Percentiles rank a stretch among this genome's conserved stretches.
phyloP scores from a whole-genome alignment of 2,329 filamentous ascomycete genomes.

The Helminthosporium solani region DNA sequence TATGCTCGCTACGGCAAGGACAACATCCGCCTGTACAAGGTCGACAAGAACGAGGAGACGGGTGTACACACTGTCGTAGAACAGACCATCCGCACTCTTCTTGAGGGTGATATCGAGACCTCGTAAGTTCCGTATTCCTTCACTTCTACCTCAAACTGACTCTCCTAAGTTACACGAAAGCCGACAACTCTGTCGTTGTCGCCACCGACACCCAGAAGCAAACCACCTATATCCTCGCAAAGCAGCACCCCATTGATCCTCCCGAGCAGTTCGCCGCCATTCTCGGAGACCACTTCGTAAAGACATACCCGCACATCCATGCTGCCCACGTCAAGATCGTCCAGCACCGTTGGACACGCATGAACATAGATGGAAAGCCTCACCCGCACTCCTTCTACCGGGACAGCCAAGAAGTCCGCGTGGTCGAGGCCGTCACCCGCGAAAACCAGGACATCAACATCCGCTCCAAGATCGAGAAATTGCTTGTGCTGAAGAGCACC shows the following conservation, averaged over 20 bases:
- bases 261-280: constrained; percentile 89
- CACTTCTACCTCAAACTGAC: constrained; percentile 16
- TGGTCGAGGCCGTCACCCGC: constrained; percentile 72
- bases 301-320: constrained; percentile 85
- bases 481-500: constrained; percentile 93
- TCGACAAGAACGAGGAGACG: constrained; percentile 74
- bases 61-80: constrained; percentile 84
- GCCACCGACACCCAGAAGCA: constrained; percentile 99
- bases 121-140: constrained; percentile 57
- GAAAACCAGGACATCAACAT: constrained; percentile 69
- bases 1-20: constrained; percentile 85
- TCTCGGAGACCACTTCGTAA: constrained; percentile 84
- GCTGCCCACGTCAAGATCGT: constrained; percentile 77
- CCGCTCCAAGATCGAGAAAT: constrained; percentile 73
- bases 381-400: constrained; percentile 95
- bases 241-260: constrained; percentile 86
- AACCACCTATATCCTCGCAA: constrained; percentile 84
- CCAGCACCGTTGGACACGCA: constrained; percentile 88
- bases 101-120: constrained; percentile 88
- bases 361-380: constrained; percentile 80
- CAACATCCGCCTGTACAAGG: constrained; percentile 97
- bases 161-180: constrained; percentile 73
- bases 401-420: constrained; percentile 84
- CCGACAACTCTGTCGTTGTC: constrained; percentile 93
- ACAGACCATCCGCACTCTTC: constrained; percentile 89